These are phyloP conservation scores for Boletellus sp. DNA, from an alignment of 1,284 basidiomycete genomes.

Conservation along the genomic window DNA sequence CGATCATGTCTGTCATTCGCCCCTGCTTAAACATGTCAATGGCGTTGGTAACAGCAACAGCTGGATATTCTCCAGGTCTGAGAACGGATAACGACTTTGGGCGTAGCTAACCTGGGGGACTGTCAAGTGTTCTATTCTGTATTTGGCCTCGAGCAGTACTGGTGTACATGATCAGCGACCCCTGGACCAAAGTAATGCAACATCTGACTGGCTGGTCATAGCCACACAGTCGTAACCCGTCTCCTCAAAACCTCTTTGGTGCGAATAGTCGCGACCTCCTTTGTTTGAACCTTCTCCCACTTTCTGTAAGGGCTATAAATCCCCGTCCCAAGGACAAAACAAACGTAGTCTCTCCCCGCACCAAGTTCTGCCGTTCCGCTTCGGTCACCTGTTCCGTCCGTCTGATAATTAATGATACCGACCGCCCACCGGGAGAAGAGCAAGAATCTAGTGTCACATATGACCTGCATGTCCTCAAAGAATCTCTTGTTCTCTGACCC, in stretches of 20 bases:
- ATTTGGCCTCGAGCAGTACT: too few species aligned
- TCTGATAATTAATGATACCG: constrained; percentile 24
- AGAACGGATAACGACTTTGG: too few species aligned
- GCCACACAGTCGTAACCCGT: constrained; percentile 15
- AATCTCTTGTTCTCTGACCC: constrained; percentile 8
- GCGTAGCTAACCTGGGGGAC: too few species aligned
- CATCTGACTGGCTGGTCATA: constrained; percentile 5
- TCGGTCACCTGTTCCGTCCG: constrained; percentile 15
- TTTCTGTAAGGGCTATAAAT: constrained; percentile 17
- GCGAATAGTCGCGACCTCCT: constrained; percentile 15
- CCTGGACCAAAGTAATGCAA: too few species aligned
- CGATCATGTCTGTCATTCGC: too few species aligned
- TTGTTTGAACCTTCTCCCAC: constrained; percentile 24
- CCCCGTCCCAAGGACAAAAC: constrained; percentile 21
- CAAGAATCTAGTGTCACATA: constrained; percentile 16
- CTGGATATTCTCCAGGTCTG: too few species aligned
- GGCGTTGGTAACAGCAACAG: too few species aligned
- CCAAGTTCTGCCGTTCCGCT: constrained; percentile 14
- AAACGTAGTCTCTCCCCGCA: constrained; percentile 19
- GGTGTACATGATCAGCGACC: too few species aligned
- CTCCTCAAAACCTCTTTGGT: constrained; percentile 19
- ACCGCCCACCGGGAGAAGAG: constrained; percentile 25
- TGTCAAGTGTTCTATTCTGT: too few species aligned
- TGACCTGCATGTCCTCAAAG: constrained; percentile 13
- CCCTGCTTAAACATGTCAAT: too few species aligned